These are phyloP conservation scores for Acer saccharum DNA, from an alignment of 345 rosid genomes.

Conservation along the genomic window DNA sequence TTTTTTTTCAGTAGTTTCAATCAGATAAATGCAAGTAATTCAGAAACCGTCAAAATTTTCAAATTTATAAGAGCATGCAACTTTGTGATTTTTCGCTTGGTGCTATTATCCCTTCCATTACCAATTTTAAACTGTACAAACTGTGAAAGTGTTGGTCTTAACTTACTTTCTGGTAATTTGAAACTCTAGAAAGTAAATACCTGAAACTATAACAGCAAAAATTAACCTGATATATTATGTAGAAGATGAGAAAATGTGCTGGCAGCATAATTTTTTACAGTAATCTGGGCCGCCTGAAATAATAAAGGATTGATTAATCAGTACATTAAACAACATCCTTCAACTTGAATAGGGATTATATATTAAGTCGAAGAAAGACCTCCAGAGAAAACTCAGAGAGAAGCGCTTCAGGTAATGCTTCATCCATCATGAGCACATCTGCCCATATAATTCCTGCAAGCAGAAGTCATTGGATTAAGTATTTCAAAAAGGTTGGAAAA, in stretches of 20 bases:
- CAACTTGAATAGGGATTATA: background rate
- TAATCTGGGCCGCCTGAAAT: conserved; percentile 78
- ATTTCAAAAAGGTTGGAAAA: conserved; percentile 21
- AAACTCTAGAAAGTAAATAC: conserved; percentile 1
- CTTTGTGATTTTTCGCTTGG: background rate
- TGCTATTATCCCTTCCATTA: conserved; percentile 1
- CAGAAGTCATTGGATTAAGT: conserved; percentile 26
- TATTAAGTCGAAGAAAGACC: conserved; percentile 44
- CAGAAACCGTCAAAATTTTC: background rate
- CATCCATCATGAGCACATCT: conserved; percentile 86
- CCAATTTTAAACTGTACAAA: background rate
- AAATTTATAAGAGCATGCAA: background rate
- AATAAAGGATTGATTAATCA: conserved; percentile 35
- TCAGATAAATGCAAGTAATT: conserved; percentile 11
- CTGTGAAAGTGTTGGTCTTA: background rate
- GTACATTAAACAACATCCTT: conserved; percentile 15
- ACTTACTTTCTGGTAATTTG: background rate
- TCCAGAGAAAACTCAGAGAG: conserved; percentile 72
- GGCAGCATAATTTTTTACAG: conserved; percentile 68
- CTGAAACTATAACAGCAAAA: conserved; percentile 20
- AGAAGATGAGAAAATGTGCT: conserved; percentile 67
- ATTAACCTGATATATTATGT: conserved; percentile 79
- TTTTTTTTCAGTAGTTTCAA: conserved; percentile 10
- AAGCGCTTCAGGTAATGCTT: conserved; percentile 71
- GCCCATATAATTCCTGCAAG: conserved; percentile 79